A percentile compares a stretch with the other conserved stretches of the same genome.
Evolutionary conservation across 495 filamentous ascomycete genomes (phyloP).

Genomic region (Penicillium parvum): DNA sequence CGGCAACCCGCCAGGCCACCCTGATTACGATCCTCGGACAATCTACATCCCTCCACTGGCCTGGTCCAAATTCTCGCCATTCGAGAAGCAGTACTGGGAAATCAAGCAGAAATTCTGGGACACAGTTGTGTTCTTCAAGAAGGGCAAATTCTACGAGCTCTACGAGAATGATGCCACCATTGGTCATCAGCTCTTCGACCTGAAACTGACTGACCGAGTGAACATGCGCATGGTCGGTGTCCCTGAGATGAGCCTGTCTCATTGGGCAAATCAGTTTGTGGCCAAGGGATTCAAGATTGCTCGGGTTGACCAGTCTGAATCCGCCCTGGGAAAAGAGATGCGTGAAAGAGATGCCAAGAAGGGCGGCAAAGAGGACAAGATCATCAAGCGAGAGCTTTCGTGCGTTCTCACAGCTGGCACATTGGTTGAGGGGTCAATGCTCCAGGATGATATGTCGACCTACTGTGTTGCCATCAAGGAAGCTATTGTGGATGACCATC

Average conservation of each 20-base stretch:
- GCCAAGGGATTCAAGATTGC: constrained; percentile 96
- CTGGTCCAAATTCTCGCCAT: constrained; percentile 76
- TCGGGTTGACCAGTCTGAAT: constrained; percentile 92
- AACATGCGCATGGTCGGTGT: constrained; percentile 99
- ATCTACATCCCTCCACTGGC: constrained; percentile 80
- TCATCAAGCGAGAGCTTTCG: constrained; percentile 86
- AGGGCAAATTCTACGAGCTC: constrained; percentile 98
- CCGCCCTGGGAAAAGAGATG: constrained; percentile 96
- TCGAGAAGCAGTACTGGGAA: constrained; percentile 99
- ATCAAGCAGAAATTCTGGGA: constrained; percentile 98
- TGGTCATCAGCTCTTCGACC: constrained; percentile 92
- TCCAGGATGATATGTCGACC: constrained; percentile 96
- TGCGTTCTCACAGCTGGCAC: constrained; percentile 90
- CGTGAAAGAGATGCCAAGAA: constrained; percentile 71
- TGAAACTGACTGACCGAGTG: constrained; percentile 96
- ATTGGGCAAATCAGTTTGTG: constrained; percentile 94
- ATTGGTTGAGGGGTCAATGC: constrained; percentile 91
- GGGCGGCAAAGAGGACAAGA: constrained; percentile 69
- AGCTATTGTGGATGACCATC: constrained; percentile 65
- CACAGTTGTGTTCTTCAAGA: constrained; percentile 98
- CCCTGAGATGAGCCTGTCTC: constrained; percentile 81
- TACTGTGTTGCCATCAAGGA: constrained; percentile 98
- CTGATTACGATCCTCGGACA: constrained; percentile 88
- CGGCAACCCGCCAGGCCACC: constrained; percentile 69
- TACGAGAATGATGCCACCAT: constrained; percentile 98